Conservation (phyloP, 306 rosid genomes). For the Medicago ruthenica region DNA sequence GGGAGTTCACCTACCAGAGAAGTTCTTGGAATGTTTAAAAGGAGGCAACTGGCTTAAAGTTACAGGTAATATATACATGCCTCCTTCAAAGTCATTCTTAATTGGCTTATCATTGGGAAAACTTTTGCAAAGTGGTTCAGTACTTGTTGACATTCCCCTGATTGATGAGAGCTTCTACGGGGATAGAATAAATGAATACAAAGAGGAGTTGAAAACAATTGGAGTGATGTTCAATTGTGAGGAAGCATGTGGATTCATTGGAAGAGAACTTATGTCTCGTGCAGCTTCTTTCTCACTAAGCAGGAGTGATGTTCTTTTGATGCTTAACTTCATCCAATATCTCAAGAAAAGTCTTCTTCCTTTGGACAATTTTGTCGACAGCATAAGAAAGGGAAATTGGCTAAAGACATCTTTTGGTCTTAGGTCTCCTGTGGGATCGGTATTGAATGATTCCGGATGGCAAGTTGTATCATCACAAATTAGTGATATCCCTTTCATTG, state of each 20-base stretch:
- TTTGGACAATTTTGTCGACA: slow-evolving; percentile 45
- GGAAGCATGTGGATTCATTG: slow-evolving; percentile 72
- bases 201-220: slow-evolving; percentile 63
- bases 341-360: slow-evolving; percentile 45
- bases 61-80: slow-evolving; percentile 55
- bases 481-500: slow-evolving; percentile 71
- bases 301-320: slow-evolving; percentile 48
- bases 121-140: slow-evolving; percentile 59
- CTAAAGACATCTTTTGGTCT: slow-evolving; percentile 60
- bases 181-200: slow-evolving; percentile 44
- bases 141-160: slow-evolving; percentile 73
- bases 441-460: slow-evolving; percentile 62
- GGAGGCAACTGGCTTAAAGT: slow-evolving; percentile 73
- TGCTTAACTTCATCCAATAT: slow-evolving; percentile 63
- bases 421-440: slow-evolving; percentile 68
- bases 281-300: slow-evolving; percentile 52
- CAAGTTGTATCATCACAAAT: slow-evolving; percentile 58
- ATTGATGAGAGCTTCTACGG: slow-evolving; percentile 66
- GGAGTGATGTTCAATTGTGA: slow-evolving; percentile 74
- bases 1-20: slow-evolving; percentile 37
- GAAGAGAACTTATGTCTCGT: slow-evolving; percentile 65
- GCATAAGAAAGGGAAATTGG: slow-evolving; percentile 59
- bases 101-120: slow-evolving; percentile 55
- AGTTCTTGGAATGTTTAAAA: slow-evolving; percentile 57
- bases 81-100: slow-evolving; percentile 70